Conservation (phyloP, 148 eudicot species). For the Amaranthus palmeri region DNA sequence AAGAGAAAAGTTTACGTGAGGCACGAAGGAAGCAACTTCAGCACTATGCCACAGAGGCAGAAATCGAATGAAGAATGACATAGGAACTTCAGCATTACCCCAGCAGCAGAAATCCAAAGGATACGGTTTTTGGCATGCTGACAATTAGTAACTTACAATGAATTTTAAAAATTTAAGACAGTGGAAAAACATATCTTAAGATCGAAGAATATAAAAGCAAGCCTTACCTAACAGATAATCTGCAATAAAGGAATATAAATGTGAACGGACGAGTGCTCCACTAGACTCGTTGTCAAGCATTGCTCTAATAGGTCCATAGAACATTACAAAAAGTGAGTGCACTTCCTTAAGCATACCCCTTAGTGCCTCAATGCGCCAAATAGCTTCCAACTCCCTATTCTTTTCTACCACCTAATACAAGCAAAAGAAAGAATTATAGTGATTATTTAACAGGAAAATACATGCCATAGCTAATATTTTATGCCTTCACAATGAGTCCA, state of each 20-base stretch:
- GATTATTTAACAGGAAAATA: background rate
- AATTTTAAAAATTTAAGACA: constrained; percentile 42
- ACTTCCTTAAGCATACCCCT: constrained; percentile 83
- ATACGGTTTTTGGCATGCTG: constrained; percentile 89
- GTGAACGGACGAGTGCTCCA: constrained; percentile 69
- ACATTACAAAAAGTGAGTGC: constrained; percentile 84
- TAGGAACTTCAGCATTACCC: constrained; percentile 89
- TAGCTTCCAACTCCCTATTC: constrained; percentile 64
- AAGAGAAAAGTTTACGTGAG: constrained; percentile 64
- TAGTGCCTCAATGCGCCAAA: constrained; percentile 81
- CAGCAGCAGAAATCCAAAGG: constrained; percentile 96
- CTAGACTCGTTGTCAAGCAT: constrained; percentile 78
- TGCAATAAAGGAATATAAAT: constrained; percentile 63
- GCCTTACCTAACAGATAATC: constrained; percentile 85
- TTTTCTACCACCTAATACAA: constrained; percentile 73
- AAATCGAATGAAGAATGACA: constrained; percentile 58
- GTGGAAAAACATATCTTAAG: constrained; percentile 18
- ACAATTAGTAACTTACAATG: constrained; percentile 80
- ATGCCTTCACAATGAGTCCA: background rate
- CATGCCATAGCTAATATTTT: background rate
- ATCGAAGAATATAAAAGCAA: constrained; percentile 6
- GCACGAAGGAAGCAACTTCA: constrained; percentile 52
- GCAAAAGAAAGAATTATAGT: constrained; percentile 7
- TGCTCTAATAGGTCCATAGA: constrained; percentile 71
- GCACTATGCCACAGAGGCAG: constrained; percentile 59